Base-by-base conservation (phyloP, 345 rosid species). In the Pseudoturritis turrita region DNA sequence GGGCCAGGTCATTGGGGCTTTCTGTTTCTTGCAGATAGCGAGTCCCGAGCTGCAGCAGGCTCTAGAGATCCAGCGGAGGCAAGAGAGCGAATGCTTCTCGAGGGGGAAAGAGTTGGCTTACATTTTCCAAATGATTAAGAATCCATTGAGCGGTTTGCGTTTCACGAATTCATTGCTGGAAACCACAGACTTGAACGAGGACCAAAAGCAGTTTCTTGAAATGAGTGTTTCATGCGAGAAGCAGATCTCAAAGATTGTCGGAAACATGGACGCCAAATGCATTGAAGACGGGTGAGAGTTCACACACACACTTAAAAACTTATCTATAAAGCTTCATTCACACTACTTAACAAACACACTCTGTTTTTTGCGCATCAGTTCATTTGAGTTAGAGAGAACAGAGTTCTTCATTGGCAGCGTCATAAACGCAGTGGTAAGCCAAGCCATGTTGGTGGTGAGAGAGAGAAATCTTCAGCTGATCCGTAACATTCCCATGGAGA, bases 1-100 rank as follows among this genome's bases (percentile, higher is more conserved):
- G 0, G 97, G 95, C 26, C 73, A 88, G 77, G 82, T 85, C 55
- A 80, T 88, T 33, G 98, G 98, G 49, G 99, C 95, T 70, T 92
- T 96, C 79, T 92, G 98, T 83, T 92, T 92, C 84, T 73, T 96
- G 89, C 99, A 92, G 83, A 87, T 90, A 76, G 91, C 96, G 17
- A 96, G 96, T 81, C 88, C 85, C 0, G 99, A 96, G 81, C 75
- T 96, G 85, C 98, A 90, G 74, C 91, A 90, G 70, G 87, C 95
- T 58, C 81, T 96, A 77, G 84, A 80, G 45, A 74, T 85, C 71
- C 95, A 91, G 80, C 80, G 87, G 83, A 86, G 82, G 61, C 92
- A 89, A 73, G 95, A 89, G 52, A 85, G 81, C 43, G 82, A 77
- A 33, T 68, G 83, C 66, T 77, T 88, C 77, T 68, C 88, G 10